These are phyloP conservation scores for Gaultheria prostrata DNA, from an alignment of 148 eudicot genomes.

Conservation along the genomic window DNA sequence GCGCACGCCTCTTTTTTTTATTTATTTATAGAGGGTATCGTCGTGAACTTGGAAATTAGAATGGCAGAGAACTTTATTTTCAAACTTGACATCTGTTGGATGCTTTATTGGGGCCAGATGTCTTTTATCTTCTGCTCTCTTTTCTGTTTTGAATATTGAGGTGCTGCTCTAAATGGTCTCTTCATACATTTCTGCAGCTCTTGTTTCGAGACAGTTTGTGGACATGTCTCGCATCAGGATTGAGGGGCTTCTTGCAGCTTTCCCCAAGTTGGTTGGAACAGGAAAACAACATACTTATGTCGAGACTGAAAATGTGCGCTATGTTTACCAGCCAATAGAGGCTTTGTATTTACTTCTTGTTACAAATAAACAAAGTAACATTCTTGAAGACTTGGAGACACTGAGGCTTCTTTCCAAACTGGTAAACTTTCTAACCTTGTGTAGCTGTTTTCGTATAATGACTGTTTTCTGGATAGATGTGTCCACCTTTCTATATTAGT, in stretches of 20 bases:
- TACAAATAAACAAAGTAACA: constrained; percentile 96
- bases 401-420: constrained; percentile 91
- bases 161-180: neutral
- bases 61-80: neutral
- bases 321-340: constrained; percentile 97
- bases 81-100: neutral
- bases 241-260: constrained; percentile 96
- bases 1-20: neutral
- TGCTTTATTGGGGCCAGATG: neutral
- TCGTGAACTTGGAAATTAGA: neutral
- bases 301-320: constrained; percentile 98
- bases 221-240: constrained; percentile 91
- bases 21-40: neutral
- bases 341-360: constrained; percentile 77
- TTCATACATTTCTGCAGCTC: constrained; percentile 43
- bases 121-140: neutral
- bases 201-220: constrained; percentile 88
- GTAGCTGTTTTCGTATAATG: neutral
- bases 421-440: constrained; percentile 49
- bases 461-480: neutral
- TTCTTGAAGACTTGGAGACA: constrained; percentile 97
- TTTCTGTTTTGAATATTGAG: neutral
- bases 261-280: constrained; percentile 90
- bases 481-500: neutral
- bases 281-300: constrained; percentile 97